Evolutionary conservation across 176 grass and related monocot species (phyloP).

Genomic region (Luzula sylvatica): DNA sequence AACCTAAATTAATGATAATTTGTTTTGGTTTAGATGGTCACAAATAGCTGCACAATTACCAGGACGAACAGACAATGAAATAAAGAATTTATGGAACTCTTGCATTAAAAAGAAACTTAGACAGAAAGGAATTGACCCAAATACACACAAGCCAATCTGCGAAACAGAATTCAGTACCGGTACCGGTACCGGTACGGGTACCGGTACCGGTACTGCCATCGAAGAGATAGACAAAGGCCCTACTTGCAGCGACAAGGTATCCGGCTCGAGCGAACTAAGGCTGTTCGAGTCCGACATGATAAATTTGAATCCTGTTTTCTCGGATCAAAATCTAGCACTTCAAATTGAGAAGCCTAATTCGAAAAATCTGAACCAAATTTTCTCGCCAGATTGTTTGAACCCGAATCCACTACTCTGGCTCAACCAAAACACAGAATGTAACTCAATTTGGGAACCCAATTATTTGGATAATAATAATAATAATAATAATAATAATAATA

Average conservation of each 20-base stretch:
- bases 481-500: conserved; percentile 10
- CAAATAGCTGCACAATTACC: conserved; percentile 26
- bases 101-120: conserved; percentile 30
- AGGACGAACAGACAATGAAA: conserved; percentile 30
- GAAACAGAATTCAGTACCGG: neutral
- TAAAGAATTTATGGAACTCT: conserved; percentile 32
- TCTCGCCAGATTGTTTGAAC: conserved; percentile 9
- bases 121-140: conserved; percentile 30
- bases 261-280: neutral
- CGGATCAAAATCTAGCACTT: neutral
- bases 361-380: neutral
- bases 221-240: neutral
- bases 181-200: neutral
- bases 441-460: neutral
- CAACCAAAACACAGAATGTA: conserved; percentile 19
- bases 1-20: neutral
- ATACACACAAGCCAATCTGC: conserved; percentile 25
- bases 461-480: conserved; percentile 11
- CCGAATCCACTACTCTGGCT: conserved; percentile 9
- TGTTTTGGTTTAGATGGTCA: conserved; percentile 15
- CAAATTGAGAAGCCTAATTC: neutral
- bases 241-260: conserved; percentile 4
- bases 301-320: neutral
- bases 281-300: neutral
- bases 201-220: neutral